A percentile compares a stretch with the other conserved stretches of the same genome.
Evolutionary conservation across 2,329 filamentous ascomycete genomes (phyloP).

Genomic region (Colletotrichum brevisporum): DNA sequence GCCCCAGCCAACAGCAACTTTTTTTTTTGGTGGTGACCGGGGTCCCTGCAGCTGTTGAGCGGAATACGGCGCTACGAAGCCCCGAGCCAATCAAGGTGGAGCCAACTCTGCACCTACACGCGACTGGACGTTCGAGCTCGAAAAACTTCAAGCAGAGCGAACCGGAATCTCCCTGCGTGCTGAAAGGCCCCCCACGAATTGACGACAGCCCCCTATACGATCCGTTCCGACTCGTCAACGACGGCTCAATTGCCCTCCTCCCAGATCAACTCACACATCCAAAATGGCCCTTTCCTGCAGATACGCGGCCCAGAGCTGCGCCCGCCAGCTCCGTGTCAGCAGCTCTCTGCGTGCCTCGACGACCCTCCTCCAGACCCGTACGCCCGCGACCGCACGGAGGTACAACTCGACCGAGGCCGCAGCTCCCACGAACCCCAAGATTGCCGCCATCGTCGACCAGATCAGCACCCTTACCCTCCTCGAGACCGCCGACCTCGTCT

Average conservation of each 20-base stretch:
- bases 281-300: constrained; percentile 75
- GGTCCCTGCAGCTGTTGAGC: constrained; percentile 44
- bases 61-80: constrained; percentile 51
- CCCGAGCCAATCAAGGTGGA: constrained; percentile 53
- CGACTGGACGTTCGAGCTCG: constrained; percentile 49
- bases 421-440: constrained; percentile 83
- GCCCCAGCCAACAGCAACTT: constrained; percentile 48
- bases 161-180: constrained; percentile 39
- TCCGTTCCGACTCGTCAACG: constrained; percentile 23
- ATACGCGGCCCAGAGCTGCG: constrained; percentile 75
- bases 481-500: constrained; percentile 96
- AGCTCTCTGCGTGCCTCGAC: constrained; percentile 61
- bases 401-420: constrained; percentile 89
- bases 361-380: constrained; percentile 62
- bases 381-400: constrained; percentile 72
- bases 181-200: constrained; percentile 30
- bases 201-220: constrained; percentile 28
- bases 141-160: constrained; percentile 57
- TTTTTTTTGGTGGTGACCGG: constrained; percentile 48
- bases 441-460: constrained; percentile 94
- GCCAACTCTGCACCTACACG: constrained; percentile 42
- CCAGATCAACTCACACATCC: constrained; percentile 41
- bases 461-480: constrained; percentile 98
- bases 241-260: constrained; percentile 32
- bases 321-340: constrained; percentile 70